Base-by-base conservation (phyloP, 345 rosid genomes). In the Lumnitzera littorea region DNA sequence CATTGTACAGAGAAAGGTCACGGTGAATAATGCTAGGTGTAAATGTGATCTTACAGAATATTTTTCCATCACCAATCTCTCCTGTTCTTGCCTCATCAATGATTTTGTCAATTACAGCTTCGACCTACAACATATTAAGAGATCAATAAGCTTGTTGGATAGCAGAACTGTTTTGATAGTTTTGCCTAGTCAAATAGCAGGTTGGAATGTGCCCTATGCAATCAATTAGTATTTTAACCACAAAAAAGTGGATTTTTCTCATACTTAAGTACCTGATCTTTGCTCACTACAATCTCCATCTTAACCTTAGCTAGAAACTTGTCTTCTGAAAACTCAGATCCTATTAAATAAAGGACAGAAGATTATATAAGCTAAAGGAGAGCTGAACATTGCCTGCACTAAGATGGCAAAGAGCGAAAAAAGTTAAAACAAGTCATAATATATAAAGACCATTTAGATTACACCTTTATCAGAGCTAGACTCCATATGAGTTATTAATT, bases 31-130 rank as follows among this genome's bases (percentile, higher is more conserved):
- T 54, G 36, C 24, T 49, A 55, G 15, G 48, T 24, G 12, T 13
- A 62, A 47, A 20, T 36, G 10, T 36, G 43, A 36, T 13, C 73
- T 64, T 80, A 85, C 97, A 66, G 64, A 91, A 91, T 65, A 91
- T 88, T 73, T 91, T 91, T 70, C 92, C 91, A 48, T 88, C 96
- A 24, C 98, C 98, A 65, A 88, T 86, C 80, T 91, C 95, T 66
- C 96, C 95, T 0, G 90, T 88, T 63, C 87, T 81, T 51, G 90
- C 86, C 74, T 80, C 88, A 68, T 81, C 84, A 24, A 86, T 78
- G 56, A 91, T 82, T 53, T 82, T 83, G 53, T 67, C 78, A 69
- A 84, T 77, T 50, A 88, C 96, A n/a, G 73, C 85, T 74, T 91
- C 94, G 57, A 88, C 94, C 97, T 91, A 55, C 46, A 62, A 59